Evolutionary conservation across 768 basidiomycete genomes (phyloP).

Genomic region (Lactarius vividus): DNA sequence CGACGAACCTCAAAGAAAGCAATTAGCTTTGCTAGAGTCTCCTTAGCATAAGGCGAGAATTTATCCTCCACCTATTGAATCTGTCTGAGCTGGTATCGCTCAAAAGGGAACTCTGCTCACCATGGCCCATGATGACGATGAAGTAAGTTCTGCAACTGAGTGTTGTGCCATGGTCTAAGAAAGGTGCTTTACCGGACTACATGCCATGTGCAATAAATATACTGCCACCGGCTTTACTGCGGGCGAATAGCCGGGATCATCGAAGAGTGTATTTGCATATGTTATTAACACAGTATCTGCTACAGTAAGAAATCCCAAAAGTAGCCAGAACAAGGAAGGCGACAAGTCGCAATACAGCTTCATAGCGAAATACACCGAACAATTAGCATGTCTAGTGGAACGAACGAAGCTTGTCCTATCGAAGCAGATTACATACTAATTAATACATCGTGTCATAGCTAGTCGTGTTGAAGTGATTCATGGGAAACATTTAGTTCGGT

Average conservation of each 20-base stretch:
- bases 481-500: background rate
- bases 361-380: constrained; percentile 12
- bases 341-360: constrained; percentile 12
- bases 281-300: constrained; percentile 1
- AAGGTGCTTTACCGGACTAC: background rate
- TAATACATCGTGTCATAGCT: constrained; percentile 20
- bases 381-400: constrained; percentile 20
- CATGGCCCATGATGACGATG: constrained; percentile 84
- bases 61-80: constrained; percentile 76
- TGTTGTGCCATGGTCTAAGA: constrained; percentile 50
- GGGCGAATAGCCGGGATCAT: constrained; percentile 1
- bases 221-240: constrained; percentile 3
- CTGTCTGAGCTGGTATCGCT: constrained; percentile 19
- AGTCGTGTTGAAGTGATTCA: constrained; percentile 12
- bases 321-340: constrained; percentile 6
- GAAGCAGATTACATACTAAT: constrained; percentile 16
- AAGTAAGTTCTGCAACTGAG: constrained; percentile 74
- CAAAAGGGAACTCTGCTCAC: constrained; percentile 38
- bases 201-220: background rate
- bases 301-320: constrained; percentile 9
- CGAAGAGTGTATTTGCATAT: background rate
- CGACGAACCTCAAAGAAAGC: constrained; percentile 72
- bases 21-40: constrained; percentile 79
- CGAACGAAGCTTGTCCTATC: constrained; percentile 11
- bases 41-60: constrained; percentile 87